These are phyloP conservation scores for Keithomyces neogunnii DNA, from an alignment of 2,329 filamentous ascomycete species.

Conservation along the genomic window DNA sequence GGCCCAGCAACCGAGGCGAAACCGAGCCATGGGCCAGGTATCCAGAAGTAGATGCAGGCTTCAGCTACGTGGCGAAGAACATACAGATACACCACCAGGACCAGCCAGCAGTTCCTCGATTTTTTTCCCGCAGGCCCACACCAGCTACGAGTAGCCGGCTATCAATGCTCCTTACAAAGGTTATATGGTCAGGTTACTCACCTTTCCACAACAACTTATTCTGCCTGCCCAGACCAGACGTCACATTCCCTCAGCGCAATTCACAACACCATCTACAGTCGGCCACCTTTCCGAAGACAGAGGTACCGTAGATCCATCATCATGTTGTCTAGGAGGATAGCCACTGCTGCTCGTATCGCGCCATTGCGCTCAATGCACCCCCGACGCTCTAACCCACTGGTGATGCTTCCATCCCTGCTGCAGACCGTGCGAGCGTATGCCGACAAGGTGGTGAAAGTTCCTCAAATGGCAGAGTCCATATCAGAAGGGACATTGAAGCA, in stretches of 20 bases:
- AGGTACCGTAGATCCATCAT: conserved; percentile 7
- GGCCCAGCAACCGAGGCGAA: too few relatives aligned
- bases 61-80: too few relatives aligned
- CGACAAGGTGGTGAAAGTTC: conserved; percentile 84
- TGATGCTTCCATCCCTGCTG: conserved; percentile 41
- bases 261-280: neutral
- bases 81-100: neutral
- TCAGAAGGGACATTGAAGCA: conserved; percentile 95
- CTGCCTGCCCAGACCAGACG: neutral
- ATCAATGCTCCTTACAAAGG: neutral
- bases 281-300: neutral
- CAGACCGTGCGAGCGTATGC: conserved; percentile 57
- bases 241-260: neutral
- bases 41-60: too few relatives aligned
- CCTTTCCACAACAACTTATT: neutral
- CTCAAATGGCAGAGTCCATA: conserved; percentile 97
- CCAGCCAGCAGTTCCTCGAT: neutral
- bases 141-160: neutral
- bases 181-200: neutral
- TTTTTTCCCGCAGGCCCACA: neutral
- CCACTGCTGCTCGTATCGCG: conserved; percentile 34
- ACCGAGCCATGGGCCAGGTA: too few relatives aligned
- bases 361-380: conserved; percentile 30
- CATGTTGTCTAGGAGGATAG: conserved; percentile 36
- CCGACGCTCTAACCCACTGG: conserved; percentile 14